Percentiles rank a stretch among this genome's conserved stretches.
These are phyloP conservation scores for Dipteronia dyeriana DNA, from an alignment of 345 rosid species.

Conservation along the genomic window DNA sequence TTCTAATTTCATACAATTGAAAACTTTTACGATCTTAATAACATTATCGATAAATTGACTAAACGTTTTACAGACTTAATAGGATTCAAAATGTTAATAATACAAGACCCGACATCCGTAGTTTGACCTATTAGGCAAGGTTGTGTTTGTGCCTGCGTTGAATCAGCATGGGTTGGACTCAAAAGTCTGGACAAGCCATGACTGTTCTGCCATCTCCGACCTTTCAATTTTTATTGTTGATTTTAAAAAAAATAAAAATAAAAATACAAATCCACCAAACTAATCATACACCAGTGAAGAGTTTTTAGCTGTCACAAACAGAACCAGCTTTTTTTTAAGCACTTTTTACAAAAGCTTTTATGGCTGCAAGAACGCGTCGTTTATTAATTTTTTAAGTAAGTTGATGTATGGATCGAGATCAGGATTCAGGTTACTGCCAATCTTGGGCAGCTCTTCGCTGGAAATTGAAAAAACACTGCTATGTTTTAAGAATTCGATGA, in stretches of 20 bases:
- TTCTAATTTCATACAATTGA: too few species aligned
- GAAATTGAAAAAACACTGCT: neutral
- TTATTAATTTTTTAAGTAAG: neutral
- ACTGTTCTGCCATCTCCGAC: neutral
- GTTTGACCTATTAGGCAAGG: neutral
- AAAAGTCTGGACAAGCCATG: neutral
- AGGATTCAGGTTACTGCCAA: neutral
- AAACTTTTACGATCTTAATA: too few species aligned
- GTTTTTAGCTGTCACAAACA: slow-evolving; percentile 3
- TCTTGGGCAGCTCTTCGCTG: neutral
- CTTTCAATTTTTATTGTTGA: neutral
- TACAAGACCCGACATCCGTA: neutral
- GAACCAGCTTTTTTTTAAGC: neutral
- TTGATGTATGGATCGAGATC: neutral
- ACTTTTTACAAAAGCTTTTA: neutral
- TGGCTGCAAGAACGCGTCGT: neutral
- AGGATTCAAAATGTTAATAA: too few species aligned
- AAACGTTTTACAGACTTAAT: neutral
- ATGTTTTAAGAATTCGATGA: slow-evolving; percentile 9
- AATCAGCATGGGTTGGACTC: neutral
- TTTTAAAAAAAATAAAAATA: neutral
- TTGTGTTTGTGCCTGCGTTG: neutral
- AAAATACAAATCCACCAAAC: neutral
- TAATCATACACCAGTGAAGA: neutral
- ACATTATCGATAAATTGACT: too few species aligned